Conservation (phyloP, 139 green algal genomes). For the Chlamydomonas sp. region DNA sequence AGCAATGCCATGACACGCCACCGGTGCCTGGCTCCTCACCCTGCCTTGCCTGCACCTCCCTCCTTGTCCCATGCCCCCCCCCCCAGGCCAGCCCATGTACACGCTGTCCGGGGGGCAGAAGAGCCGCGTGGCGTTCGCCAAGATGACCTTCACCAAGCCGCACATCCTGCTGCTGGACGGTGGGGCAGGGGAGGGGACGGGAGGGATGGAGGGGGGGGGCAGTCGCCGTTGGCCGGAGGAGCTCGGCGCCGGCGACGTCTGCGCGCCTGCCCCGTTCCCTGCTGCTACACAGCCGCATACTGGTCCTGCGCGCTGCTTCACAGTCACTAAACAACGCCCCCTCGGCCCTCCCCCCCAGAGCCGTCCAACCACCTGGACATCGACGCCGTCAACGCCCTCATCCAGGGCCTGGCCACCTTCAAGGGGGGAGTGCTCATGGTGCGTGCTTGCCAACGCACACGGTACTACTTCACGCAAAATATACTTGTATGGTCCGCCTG, state of each 20-base stretch:
- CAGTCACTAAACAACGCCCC: not conserved
- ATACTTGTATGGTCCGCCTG: not conserved
- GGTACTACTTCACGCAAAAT: not conserved
- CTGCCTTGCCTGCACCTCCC: not conserved
- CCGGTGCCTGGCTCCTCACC: not conserved
- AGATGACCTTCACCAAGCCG: constrained; percentile 88
- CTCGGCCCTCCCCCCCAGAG: constrained; percentile 42
- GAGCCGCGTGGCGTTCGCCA: constrained; percentile 89
- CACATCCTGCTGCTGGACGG: constrained; percentile 90
- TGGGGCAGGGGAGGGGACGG: not conserved
- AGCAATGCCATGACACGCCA: too few species aligned
- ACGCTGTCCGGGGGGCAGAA: constrained; percentile 96
- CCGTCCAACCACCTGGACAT: constrained; percentile 93
- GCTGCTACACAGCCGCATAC: not conserved
- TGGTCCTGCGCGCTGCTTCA: not conserved
- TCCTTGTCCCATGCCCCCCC: not conserved
- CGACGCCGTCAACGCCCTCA: constrained; percentile 88
- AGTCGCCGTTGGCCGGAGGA: not conserved
- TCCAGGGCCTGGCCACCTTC: constrained; percentile 82
- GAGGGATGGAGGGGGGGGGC: constrained; percentile 51
- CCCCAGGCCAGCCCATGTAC: constrained; percentile 87
- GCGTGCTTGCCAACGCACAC: constrained; percentile 25
- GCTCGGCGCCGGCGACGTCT: not conserved
- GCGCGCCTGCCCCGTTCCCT: constrained; percentile 11
- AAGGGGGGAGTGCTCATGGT: constrained; percentile 91